Evolutionary conservation across 768 basidiomycete species (phyloP), one percentile per base, ranked within the genome.

Genomic region (Hygrophorus russula): DNA sequence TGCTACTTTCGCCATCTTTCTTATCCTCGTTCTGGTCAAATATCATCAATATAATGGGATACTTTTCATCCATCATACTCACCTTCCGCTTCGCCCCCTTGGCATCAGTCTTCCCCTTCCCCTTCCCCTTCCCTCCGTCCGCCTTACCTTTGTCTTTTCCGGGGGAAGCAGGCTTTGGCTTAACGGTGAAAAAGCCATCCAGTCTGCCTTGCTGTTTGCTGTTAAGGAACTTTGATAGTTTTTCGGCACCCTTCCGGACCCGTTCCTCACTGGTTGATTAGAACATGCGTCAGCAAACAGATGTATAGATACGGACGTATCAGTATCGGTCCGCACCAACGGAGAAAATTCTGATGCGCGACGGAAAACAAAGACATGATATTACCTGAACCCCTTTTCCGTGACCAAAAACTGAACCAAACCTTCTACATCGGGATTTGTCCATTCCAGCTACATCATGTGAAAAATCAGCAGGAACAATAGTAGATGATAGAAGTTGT

Each of bases 371-470:
- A 34, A 24, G 24, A 33, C 6, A 17, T 24, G 17, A 46, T 44
- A 45, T 27, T 51, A 96, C 94, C 83, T 94, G 78, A 99, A 99
- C 5, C 96, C 96, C 59, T 99, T 98, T 56, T 97, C 87, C 30
- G 65, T 78, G 12, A 97, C 93, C 17, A 99, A 60, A 64, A 98
- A 99, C 36, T 97, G 76, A 4, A 99, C 80, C 3, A 99, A 70
- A 5, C 93, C 94, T 5, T 97, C 92, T 1, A 92, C 68, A 50
- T 99, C 91, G 1, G 96, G 96, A 47, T 73, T 73, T 45, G 78
- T 87, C 96, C 96, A 99, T 51, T 94, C 92, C 33, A 98, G 71
- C 91, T 96, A 55, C 5, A 6, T 18, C 41, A 33, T 40, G 13
- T 51, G 17, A 53, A 36, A 14, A 44, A 6, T 12, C 12, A 28